These are phyloP conservation scores for Dentipellis sp. DNA, from an alignment of 768 basidiomycete genomes.

Conservation along the genomic window DNA sequence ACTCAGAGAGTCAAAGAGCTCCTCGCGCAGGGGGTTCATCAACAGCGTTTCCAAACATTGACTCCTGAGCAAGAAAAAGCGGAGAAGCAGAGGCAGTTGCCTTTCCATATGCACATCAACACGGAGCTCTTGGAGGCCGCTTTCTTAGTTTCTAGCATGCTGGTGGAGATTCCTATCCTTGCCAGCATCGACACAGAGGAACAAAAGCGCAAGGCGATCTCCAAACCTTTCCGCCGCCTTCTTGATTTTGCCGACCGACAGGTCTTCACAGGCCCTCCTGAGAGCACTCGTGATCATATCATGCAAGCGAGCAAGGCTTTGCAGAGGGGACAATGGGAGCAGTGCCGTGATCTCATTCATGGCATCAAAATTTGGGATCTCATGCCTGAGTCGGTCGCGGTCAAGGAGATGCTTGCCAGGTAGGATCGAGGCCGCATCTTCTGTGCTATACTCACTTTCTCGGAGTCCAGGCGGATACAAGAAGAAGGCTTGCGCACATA, in stretches of 20 bases:
- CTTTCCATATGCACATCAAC: constrained; percentile 99
- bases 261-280: constrained; percentile 96
- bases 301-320: constrained; percentile 98
- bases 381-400: constrained; percentile 79
- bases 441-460: background rate
- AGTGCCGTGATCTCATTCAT: constrained; percentile 86
- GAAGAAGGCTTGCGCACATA: constrained; percentile 96
- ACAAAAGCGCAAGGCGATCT: constrained; percentile 84
- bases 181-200: constrained; percentile 95
- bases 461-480: constrained; percentile 77
- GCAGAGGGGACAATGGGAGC: constrained; percentile 96
- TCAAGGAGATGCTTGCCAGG: constrained; percentile 95
- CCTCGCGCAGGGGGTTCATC: constrained; percentile 92
- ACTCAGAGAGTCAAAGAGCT: constrained; percentile 97
- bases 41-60: constrained; percentile 79
- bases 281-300: constrained; percentile 96
- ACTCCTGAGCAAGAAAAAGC: constrained; percentile 95
- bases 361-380: constrained; percentile 97
- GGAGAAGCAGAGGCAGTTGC: constrained; percentile 90
- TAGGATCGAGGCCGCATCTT: constrained; percentile 27
- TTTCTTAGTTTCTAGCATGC: constrained; percentile 97
- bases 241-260: constrained; percentile 96
- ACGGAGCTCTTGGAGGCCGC: constrained; percentile 95
- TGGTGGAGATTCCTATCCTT: constrained; percentile 91
- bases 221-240: constrained; percentile 93